Conservation (phyloP, 2,329 filamentous ascomycete species). For the Alternaria atra region DNA sequence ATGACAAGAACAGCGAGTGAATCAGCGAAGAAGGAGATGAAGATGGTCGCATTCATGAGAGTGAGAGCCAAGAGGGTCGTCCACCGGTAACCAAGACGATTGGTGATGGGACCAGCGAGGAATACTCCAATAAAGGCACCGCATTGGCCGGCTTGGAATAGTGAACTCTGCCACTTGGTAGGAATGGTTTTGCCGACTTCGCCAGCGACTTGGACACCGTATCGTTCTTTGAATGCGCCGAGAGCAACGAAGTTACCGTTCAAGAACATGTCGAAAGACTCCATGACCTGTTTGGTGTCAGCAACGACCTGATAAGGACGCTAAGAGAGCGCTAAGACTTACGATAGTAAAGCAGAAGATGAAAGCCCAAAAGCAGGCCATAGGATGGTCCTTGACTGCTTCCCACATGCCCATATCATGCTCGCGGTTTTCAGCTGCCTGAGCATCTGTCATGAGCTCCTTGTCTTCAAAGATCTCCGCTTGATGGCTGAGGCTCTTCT, state of each 20-base stretch:
- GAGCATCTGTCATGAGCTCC: constrained; percentile 51
- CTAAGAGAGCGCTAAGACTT: constrained; percentile 4
- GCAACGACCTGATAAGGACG: background rate
- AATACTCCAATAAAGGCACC: constrained; percentile 69
- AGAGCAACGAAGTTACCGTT: constrained; percentile 67
- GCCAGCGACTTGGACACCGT: constrained; percentile 54
- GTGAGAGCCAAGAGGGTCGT: constrained; percentile 63
- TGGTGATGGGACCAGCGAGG: constrained; percentile 67
- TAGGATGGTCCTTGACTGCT: constrained; percentile 61
- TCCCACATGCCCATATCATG: constrained; percentile 60
- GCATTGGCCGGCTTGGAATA: constrained; percentile 64
- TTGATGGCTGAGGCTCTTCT: constrained; percentile 13
- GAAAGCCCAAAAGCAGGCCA: constrained; percentile 64
- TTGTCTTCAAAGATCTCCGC: constrained; percentile 32
- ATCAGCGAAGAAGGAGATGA: constrained; percentile 66
- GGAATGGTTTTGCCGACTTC: constrained; percentile 52
- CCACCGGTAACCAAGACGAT: constrained; percentile 66
- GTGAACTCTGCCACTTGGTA: constrained; percentile 66
- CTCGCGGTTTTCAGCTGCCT: constrained; percentile 65
- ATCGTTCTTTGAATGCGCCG: constrained; percentile 56
- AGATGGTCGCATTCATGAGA: constrained; percentile 66
- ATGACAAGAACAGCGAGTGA: constrained; percentile 59
- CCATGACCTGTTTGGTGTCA: constrained; percentile 63
- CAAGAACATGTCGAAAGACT: constrained; percentile 69
- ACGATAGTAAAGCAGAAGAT: constrained; percentile 65